Evolutionary conservation across 495 filamentous ascomycete genomes (phyloP), one percentile per base, ranked within the genome.

Genomic region (Annulohypoxylon maeteangense): DNA sequence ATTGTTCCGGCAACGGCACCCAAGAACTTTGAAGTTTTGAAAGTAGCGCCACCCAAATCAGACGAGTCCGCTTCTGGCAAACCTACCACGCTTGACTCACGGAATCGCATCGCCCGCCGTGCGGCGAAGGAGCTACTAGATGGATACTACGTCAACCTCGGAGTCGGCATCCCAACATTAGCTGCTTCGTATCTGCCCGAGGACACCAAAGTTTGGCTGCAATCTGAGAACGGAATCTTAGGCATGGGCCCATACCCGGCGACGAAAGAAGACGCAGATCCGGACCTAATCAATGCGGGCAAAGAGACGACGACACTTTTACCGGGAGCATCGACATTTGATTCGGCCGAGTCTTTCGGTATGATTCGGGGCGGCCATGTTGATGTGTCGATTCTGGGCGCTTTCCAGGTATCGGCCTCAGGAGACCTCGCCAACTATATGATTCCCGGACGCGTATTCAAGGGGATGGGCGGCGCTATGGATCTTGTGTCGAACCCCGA

Each of bases 81-180:
- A 53, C 56, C 64, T 1, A 57, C 68, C 4, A 78, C 83, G 18
- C 78, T 78, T 8, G 70, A 76, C 22, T 79, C 85, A 57, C 76
- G 88, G 31, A 83, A 87, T 67, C 81, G 88, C 44, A 90, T 91
- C 58, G 88, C 88, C 0, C 81, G 81, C 38, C 76, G 89, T 29
- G 88, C 88, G 12, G 85, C 87, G 0, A 86, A 87, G 75, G 88
- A 91, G 75, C 80, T 91, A 45, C 88, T 87, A 75, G 78, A 88
- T 47, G 89, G 89, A 8, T 90, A 79, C 74, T 91, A 91, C 72
- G 88, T 88, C n/a, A 91, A 91, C 71, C 79, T 91, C 0, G 89
- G 89, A 11, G 87, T 91, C 42, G 83, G 85, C 18, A 88, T 90
- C 74, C 88, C 88, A 0, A 90, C 88, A 0, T 80, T 90, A 14